Evolutionary conservation across 805 yeast species (phyloP), one percentile per base, ranked within the genome.

Genomic region (Diddensiella transvaalensis): DNA sequence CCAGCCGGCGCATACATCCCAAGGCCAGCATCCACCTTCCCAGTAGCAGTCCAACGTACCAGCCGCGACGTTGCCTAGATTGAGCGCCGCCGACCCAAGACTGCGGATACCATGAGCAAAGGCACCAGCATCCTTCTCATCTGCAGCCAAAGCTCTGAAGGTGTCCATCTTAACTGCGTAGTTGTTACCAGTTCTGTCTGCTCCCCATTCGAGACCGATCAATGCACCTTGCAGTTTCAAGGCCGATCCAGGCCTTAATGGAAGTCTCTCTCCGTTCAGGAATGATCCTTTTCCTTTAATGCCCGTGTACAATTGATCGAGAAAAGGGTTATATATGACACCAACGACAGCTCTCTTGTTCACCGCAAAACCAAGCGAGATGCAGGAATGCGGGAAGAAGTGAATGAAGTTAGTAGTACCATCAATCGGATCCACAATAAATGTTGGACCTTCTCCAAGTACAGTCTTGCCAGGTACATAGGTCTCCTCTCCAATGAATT

Each of bases 1-100:
- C 83, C 83, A 80, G 35, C 84, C 83, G 13, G 85, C 86, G 60
- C 83, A 78, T 1, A 80, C 83, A 59, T 81, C 86, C 85, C 85
- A 81, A 21, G 80, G 76, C 60, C 74, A 78, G 59, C 83, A 79
- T n/a, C 84, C 84, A 43, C 83, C 84, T 63, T 79, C 84, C 84
- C 85, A 81, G 62, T 81, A 81, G 3, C 79, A 73, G 58, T 81
- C 86, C 22, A 79, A 51, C 49, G 69, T 70, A 3, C 86, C 86
- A 2, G 76, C 68, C 1, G 85, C 84, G 3, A 77, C 78, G 40
- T 75, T 74, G 40, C 82, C 74, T 33, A 79, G 62, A 58, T 80
- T 80, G 74, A 80, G 72, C 3, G 86, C 86, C 0, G 85, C 85
- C 17, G 83, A 78, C 2, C 86, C 86, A 47, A 78, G 63, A 18